Base-by-base conservation (phyloP, 495 filamentous ascomycete genomes). In the Acidomyces sp. region DNA sequence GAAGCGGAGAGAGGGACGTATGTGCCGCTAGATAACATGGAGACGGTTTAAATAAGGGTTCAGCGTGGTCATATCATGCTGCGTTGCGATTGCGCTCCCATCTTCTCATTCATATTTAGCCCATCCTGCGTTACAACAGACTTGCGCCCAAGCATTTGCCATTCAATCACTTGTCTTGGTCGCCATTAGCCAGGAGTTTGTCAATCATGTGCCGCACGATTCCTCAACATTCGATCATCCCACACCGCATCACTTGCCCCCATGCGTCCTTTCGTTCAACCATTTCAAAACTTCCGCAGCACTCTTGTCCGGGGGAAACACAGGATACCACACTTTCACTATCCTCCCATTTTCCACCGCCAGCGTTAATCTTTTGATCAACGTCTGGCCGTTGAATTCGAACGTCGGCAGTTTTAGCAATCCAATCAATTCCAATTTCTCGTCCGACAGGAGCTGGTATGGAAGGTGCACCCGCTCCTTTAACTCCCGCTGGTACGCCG, bases 391-490 rank as follows among this genome's bases (percentile, higher is more conserved):
- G 24, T 53, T 20, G 43, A 43, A 57, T 31, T 57, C 52, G 34
- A 53, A 50, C 15, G 45, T 48, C 23, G 51, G 48, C 41, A 59
- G 27, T 16, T 31, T 36, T 32, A 55, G 11, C 15, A 39, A 48
- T 29, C 39, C 22, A 24, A 43, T 49, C 26, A 59, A 32, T 41
- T 45, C 45, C 28, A 50, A 37, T 23, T 48, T 40, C 44, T 52
- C 51, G 45, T 56, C 55, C 26, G 51, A 55, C 28, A 58, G 36
- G 16, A 58, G 31, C 11, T 58, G 39, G 45, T 55, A 56, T 12
- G 41, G 51, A 21, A 58, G 25, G 34, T 49, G 39, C 17, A 53
- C 12, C 21, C 55, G 35, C 26, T 43, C 38, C 43, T 51, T 55
- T 3, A 47, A 22, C 34, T 58, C 55, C 32, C 11, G 21, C 39